Evolutionary conservation across 192 early-diverging fungal genomes (phyloP), one percentile per base, ranked within the genome.

Genomic region (Coemansia sp.): DNA sequence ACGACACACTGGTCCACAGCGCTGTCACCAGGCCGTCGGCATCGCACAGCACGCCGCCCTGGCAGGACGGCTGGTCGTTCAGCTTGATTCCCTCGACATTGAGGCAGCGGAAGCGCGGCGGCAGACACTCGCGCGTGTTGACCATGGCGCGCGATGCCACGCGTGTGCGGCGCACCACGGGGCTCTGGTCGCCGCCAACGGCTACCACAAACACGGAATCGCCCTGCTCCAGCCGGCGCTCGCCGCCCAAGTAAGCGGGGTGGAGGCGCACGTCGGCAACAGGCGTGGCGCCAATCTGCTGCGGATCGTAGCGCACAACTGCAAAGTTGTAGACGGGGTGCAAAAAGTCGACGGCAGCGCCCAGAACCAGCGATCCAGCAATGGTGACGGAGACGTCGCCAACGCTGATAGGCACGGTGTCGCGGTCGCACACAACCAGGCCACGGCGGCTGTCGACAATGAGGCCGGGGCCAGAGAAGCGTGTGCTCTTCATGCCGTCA

Each of bases 301-400:
- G 60, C 19, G 92, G 85, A 61, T 97, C 91, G 70, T 94, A 98
- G 11, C 83, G 81, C 6, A 98, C 63, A 9, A 98, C 73, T 0
- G 91, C 87, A 78, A 92, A 92, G 84, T 96, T 97, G 68, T 97
- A 92, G 1, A 89, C 87, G 0, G 95, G 97, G 63, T 98, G 97
- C n/a, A 95, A 70, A 59, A 93, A 92, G 4, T 91, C 71, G 19
- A 96, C 85, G 26, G 85, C 85, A 15, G 88, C 97, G 0, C 92
- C 92, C 68, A 98, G 87, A 50, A 95, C 92, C 26, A 96, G 86
- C 15, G 90, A 91, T 65, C 94, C 91, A 50, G 92, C 94, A 67
- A 98, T 92, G 0, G 97, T 97, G 53, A 98, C 82, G 61, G 85
- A 83, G 48, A 97, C 88, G 67, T 98, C 97, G 42, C 94, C 93